These are phyloP conservation scores for Sisymbrium irio DNA, from an alignment of 345 rosid species.

Conservation along the genomic window DNA sequence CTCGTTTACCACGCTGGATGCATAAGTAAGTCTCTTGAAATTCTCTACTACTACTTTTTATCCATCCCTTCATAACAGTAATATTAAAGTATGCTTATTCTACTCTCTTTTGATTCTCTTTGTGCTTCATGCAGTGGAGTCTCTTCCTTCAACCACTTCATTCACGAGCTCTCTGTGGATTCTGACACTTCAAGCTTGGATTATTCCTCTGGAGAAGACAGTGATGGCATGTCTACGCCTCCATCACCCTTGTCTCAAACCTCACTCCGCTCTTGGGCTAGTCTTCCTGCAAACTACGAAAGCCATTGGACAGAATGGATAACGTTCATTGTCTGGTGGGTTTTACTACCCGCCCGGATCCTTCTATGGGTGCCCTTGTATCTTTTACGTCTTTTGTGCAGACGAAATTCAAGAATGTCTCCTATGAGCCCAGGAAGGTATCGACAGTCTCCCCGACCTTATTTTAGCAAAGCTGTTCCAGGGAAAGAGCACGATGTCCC, in stretches of 20 bases:
- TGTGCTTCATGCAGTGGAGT: slow-evolving; percentile 57
- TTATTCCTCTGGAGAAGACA: slow-evolving; percentile 76
- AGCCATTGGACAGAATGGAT: slow-evolving; percentile 56
- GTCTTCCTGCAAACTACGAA: slow-evolving; percentile 41
- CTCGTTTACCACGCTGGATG: slow-evolving; percentile 94
- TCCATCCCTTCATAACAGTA: neutral
- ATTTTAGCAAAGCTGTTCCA: slow-evolving; percentile 41
- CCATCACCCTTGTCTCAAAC: slow-evolving; percentile 61
- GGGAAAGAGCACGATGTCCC: slow-evolving; percentile 62
- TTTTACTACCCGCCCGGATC: slow-evolving; percentile 55
- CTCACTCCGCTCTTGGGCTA: slow-evolving; percentile 59
- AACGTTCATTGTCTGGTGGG: slow-evolving; percentile 51
- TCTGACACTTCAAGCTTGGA: slow-evolving; percentile 68
- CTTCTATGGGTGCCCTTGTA: slow-evolving; percentile 50
- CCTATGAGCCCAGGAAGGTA: slow-evolving; percentile 40
- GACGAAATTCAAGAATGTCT: slow-evolving; percentile 31
- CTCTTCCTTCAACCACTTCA: slow-evolving; percentile 88
- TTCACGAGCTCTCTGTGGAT: slow-evolving; percentile 79
- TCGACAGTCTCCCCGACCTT: slow-evolving; percentile 32
- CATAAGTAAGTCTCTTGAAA: slow-evolving; percentile 44
- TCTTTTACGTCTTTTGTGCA: slow-evolving; percentile 36
- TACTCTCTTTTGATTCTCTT: slow-evolving; percentile 7
- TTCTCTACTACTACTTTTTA: neutral
- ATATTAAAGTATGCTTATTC: neutral
- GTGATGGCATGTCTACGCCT: slow-evolving; percentile 53